Percentiles rank a stretch among this genome's conserved stretches.
Evolutionary conservation across 768 basidiomycete genomes (phyloP).

Genomic region (Russula sp.): DNA sequence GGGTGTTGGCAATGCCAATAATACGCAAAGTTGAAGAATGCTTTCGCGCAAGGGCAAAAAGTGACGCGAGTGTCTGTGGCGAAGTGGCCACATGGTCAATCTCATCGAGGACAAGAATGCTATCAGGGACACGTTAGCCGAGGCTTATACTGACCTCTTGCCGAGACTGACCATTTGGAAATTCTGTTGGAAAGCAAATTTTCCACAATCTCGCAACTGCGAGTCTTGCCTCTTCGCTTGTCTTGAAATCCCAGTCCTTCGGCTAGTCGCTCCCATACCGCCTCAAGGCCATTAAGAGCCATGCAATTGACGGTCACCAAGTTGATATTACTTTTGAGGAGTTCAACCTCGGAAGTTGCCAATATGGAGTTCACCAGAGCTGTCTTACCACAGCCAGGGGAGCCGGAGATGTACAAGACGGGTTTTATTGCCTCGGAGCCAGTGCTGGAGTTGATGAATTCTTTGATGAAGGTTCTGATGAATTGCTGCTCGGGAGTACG

Average conservation of each 20-base stretch:
- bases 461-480: slow-evolving; percentile 52
- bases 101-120: slow-evolving; percentile 78
- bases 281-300: slow-evolving; percentile 59
- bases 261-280: slow-evolving; percentile 61
- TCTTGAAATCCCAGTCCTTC: slow-evolving; percentile 42
- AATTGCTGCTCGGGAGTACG: slow-evolving; percentile 54
- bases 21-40: slow-evolving; percentile 50
- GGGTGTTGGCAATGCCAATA: slow-evolving; percentile 85
- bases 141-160: slow-evolving; percentile 9
- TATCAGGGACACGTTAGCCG: slow-evolving; percentile 27
- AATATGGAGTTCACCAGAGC: slow-evolving; percentile 70
- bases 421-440: slow-evolving; percentile 29
- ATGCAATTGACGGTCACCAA: slow-evolving; percentile 72
- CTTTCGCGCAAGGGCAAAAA: slow-evolving; percentile 62
- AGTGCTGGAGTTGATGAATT: slow-evolving; percentile 36
- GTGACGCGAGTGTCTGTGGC: slow-evolving; percentile 45
- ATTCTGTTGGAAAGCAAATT: slow-evolving; percentile 35
- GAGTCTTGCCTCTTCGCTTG: slow-evolving; percentile 39
- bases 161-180: slow-evolving; percentile 44
- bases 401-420: slow-evolving; percentile 82
- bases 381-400: slow-evolving; percentile 90
- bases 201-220: slow-evolving; percentile 34
- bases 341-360: slow-evolving; percentile 30
- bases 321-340: slow-evolving; percentile 35
- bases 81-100: slow-evolving; percentile 73